phyloP scores from a whole-genome alignment of 805 yeast genomes.

The Schizosaccharomyces cryophilus region DNA sequence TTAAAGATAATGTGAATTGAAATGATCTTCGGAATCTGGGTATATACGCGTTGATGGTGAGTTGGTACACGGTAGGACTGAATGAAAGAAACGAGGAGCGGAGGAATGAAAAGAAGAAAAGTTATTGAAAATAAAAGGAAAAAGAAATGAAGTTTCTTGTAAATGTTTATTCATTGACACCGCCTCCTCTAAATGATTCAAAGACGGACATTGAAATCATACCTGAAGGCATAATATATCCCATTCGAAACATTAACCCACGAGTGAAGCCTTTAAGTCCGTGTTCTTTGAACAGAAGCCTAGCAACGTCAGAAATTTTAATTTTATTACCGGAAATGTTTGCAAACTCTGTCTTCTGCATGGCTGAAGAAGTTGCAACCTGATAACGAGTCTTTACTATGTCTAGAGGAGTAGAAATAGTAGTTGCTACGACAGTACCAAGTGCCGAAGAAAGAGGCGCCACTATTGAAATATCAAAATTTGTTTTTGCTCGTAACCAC shows the following conservation, averaged over 20 bases:
- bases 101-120: too few species aligned
- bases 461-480: not conserved
- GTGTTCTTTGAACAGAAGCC: not conserved
- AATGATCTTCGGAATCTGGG: too few species aligned
- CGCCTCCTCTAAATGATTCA: not conserved
- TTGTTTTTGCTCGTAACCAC: not conserved
- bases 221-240: not conserved
- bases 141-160: too few species aligned
- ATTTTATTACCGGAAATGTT: not conserved
- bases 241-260: not conserved
- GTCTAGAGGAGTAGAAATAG: slow-evolving; percentile 18
- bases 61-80: too few species aligned
- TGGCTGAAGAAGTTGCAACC: slow-evolving; percentile 4
- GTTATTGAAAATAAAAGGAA: too few species aligned
- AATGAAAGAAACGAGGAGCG: too few species aligned
- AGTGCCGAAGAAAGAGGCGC: slow-evolving; percentile 13
- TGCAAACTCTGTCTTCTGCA: not conserved
- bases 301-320: not conserved
- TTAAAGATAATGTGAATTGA: too few species aligned
- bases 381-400: slow-evolving; percentile 23
- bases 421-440: slow-evolving; percentile 16
- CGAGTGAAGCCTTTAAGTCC: not conserved
- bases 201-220: slow-evolving; percentile 3
- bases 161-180: not conserved
- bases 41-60: too few species aligned